Percentiles rank a stretch among this genome's conserved stretches.
Conservation (phyloP, 208 protist genomes). For the Leishmania martiniquensis region DNA sequence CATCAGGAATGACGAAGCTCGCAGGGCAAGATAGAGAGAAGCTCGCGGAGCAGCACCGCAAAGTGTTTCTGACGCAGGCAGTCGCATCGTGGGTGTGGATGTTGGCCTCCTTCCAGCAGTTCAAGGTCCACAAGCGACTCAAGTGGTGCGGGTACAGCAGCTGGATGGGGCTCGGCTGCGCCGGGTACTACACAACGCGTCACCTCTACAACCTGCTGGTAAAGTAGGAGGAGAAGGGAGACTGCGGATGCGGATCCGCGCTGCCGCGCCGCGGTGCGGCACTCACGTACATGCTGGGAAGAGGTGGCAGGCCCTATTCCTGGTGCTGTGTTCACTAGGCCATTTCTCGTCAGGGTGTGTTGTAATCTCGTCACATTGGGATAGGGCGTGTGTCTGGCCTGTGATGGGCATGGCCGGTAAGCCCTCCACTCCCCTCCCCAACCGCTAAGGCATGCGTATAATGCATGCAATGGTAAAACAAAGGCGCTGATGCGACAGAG, state of each 20-base stretch:
- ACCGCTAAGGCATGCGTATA: not conserved
- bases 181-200: constrained; percentile 69
- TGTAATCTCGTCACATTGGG: not conserved
- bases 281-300: not conserved
- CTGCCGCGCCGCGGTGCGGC: not conserved
- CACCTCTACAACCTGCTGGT: constrained; percentile 63
- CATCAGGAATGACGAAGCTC: not conserved
- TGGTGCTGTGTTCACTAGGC: not conserved
- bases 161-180: constrained; percentile 67
- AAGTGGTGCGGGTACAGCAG: constrained; percentile 87
- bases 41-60: constrained; percentile 34
- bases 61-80: constrained; percentile 63
- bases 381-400: not conserved
- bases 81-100: constrained; percentile 86
- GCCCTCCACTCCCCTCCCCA: no score
- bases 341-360: not conserved
- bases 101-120: constrained; percentile 81
- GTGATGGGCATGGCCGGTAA: not conserved
- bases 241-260: not conserved
- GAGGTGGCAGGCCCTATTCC: not conserved
- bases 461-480: no score
- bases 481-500: no score
- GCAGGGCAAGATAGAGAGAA: constrained; percentile 6
- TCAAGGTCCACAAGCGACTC: constrained; percentile 65
- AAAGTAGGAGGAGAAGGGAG: constrained; percentile 2